Evolutionary conservation across 2,329 filamentous ascomycete species (phyloP), one percentile per base, ranked within the genome.

Genomic region (Teratosphaeria destructans): DNA sequence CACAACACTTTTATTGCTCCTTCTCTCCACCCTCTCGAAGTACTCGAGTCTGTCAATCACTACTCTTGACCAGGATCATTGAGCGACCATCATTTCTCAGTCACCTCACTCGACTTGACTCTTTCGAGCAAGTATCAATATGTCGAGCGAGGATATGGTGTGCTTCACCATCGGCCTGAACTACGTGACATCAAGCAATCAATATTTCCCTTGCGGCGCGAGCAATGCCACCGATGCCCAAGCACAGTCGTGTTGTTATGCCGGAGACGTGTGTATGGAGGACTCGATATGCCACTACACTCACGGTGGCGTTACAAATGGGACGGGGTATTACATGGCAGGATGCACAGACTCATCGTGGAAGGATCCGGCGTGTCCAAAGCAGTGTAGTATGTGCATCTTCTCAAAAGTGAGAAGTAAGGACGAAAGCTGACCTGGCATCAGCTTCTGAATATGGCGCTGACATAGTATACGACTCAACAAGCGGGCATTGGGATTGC

Each of bases 281-380:
- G 57, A 59, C 32, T n/a, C 19, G 12, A 59, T 59, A 4, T 59
- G 57, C 37, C 54, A 55, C 19, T 59, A 59, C 35, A 55, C 53
- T 11, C 52, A 55, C n/a, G n/a, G 52, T 35, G 57, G 29, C 29
- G 29, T 59, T 10, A 34, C 32, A n/a, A 56, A 59, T 37, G 57
- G 57, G 11, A 56, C 57, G 6, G 57, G 57, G 2, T 59, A 59
- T 27, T 59, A 59, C 43, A 56, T 59, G 57, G 57, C 52, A 23
- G 57, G 57, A 14, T 59, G 57, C 32, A 59, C 57, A 12, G 57
- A 59, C 53, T 34, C 57, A 19, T 56, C 27, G 10, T 59, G 57
- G 57, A 26, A n/a, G 53, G 52, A 37, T 35, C 27, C 29, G 19
- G 43, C 56, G 16, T 35, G 35, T 57, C 56, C 43, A n/a, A 49